Percentiles rank a stretch among this genome's conserved stretches.
Conservation (phyloP, 345 rosid species). For the Populus davidiana region DNA sequence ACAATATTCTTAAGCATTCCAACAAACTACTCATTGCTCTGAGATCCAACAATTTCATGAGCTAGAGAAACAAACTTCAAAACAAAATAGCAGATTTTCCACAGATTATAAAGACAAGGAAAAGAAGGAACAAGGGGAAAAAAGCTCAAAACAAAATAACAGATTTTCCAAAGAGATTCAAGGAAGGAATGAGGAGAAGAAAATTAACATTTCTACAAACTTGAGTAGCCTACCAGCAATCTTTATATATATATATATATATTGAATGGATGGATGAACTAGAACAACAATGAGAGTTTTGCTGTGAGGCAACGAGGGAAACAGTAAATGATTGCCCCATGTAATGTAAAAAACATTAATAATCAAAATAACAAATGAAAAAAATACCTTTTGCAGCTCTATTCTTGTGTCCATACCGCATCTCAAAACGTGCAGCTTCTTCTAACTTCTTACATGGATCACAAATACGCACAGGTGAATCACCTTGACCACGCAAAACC, state of each 20-base stretch:
- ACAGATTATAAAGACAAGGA: not conserved
- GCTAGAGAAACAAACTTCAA: not conserved
- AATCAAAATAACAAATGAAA: not conserved
- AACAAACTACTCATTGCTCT: not conserved
- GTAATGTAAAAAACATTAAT: not conserved
- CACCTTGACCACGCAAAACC: slow-evolving; percentile 87
- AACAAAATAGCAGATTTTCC: not conserved
- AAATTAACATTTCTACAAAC: not conserved
- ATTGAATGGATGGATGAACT: not conserved
- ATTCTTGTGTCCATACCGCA: slow-evolving; percentile 61
- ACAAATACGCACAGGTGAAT: slow-evolving; percentile 82
- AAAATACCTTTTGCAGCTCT: slow-evolving; percentile 55
- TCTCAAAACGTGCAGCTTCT: slow-evolving; percentile 89
- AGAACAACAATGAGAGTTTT: not conserved
- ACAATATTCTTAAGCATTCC: not conserved
- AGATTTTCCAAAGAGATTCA: not conserved
- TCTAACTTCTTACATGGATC: slow-evolving; percentile 88
- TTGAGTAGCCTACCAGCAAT: not conserved
- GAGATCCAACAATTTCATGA: not conserved
- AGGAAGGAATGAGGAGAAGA: not conserved
- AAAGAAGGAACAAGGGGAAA: not conserved
- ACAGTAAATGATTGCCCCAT: not conserved
- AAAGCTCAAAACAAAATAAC: not conserved
- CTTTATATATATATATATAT: not conserved
- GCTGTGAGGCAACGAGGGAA: not conserved